Conservation (phyloP, 805 yeast genomes). For the Wickerhamomyces chambardii region DNA sequence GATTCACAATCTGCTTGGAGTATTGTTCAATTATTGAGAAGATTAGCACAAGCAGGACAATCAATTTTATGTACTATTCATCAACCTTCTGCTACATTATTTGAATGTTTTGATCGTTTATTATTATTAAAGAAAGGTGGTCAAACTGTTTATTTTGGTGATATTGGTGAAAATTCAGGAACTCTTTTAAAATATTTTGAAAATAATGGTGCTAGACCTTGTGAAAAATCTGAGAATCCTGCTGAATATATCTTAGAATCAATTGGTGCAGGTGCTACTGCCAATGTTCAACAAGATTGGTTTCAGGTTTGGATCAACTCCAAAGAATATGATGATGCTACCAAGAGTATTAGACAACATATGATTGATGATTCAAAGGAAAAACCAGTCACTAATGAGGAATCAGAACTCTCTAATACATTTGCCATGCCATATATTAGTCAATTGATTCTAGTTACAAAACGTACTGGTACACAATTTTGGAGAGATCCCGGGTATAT, state of each 20-base stretch:
- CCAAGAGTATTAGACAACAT: constrained; percentile 13
- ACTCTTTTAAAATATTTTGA: constrained; percentile 64
- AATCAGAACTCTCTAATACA: no score
- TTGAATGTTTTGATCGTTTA: constrained; percentile 37
- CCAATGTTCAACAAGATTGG: constrained; percentile 41
- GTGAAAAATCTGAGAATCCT: constrained; percentile 32
- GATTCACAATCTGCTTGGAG: constrained; percentile 45
- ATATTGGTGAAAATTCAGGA: constrained; percentile 33
- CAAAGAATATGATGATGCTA: constrained; percentile 26
- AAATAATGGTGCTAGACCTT: constrained; percentile 54
- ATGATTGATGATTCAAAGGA: constrained; percentile 30
- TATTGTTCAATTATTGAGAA: constrained; percentile 34
- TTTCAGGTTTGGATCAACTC: constrained; percentile 43
- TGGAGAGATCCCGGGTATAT: constrained; percentile 60
- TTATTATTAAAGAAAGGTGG: constrained; percentile 42
- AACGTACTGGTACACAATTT: constrained; percentile 30
- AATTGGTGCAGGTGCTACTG: constrained; percentile 37
- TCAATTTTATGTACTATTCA: constrained; percentile 48
- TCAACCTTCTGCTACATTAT: constrained; percentile 43
- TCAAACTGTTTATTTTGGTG: constrained; percentile 29
- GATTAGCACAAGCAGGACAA: constrained; percentile 38
- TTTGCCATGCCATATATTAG: constrained; percentile 7
- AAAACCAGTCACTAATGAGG: no score
- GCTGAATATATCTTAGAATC: constrained; percentile 36
- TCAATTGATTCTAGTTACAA: constrained; percentile 31